phyloP scores from a whole-genome alignment of 805 yeast species.

The Lachancea thermotolerans region DNA sequence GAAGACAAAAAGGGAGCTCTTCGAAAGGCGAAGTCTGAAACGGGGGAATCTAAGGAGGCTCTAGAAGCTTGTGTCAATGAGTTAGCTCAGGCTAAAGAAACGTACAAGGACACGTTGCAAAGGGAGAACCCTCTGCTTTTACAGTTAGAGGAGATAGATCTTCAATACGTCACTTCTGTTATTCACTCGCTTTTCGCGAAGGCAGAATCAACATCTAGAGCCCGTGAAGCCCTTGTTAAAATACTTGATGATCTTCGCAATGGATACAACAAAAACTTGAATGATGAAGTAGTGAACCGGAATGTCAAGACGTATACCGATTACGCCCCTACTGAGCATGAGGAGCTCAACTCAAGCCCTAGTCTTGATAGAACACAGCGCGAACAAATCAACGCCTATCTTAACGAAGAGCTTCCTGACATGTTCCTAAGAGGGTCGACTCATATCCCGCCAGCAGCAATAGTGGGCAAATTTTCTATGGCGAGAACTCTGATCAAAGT shows the following conservation, averaged over 20 bases:
- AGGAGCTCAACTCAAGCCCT: constrained; percentile 18
- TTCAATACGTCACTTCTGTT: constrained; percentile 9
- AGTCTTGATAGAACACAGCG: constrained; percentile 19
- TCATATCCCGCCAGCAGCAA: constrained; percentile 21
- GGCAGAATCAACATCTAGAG: constrained; percentile 17
- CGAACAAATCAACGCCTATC: constrained; percentile 20
- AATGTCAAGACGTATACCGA: constrained; percentile 52
- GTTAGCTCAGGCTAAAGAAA: constrained; percentile 16
- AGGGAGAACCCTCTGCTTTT: constrained; percentile 20
- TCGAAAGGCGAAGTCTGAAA: constrained; percentile 5
- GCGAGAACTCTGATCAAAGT: constrained; percentile 21
- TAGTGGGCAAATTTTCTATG: constrained; percentile 23
- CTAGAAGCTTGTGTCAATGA: constrained; percentile 16
- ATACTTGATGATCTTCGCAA: constrained; percentile 44
- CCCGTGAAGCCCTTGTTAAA: constrained; percentile 18
- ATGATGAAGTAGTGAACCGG: constrained; percentile 78
- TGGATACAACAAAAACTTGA: constrained; percentile 75
- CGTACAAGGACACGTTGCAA: constrained; percentile 16
- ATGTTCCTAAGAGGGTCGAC: constrained; percentile 17
- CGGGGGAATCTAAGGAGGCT: constrained; percentile 8
- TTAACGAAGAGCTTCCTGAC: constrained; percentile 24
- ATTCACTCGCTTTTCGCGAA: constrained; percentile 12
- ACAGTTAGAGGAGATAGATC: constrained; percentile 17
- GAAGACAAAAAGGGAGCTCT: constrained; percentile 11
- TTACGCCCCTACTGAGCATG: constrained; percentile 23